Base-by-base conservation (phyloP, 176 grass and related monocot species). In the Echinochloa phyllopogon region DNA sequence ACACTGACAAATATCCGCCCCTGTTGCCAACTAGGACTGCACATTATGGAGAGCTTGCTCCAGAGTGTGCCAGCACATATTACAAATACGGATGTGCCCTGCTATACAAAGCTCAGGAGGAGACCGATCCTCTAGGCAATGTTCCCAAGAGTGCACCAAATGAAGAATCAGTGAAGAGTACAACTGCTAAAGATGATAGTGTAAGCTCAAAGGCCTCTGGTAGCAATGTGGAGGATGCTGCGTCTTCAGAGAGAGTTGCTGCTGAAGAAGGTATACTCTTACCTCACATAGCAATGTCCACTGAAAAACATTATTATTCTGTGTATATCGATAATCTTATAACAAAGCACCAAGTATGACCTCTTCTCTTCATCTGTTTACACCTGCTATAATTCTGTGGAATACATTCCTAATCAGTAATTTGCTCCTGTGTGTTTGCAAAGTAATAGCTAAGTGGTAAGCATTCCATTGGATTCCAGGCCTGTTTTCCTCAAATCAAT, bases 71-170 rank as follows among this genome's bases (percentile, higher is more conserved):
- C 43, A 94, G 86, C 74, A 82, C 97, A 6, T 99, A 99, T 63
- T 99, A 91, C 85, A 99, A 99, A 47, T 99, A 99, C 23, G 97
- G 97, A 57, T 89, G 71, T 48, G 94, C 97, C 48, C 74, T 99
- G 50, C 84, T 99, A 25, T 96, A 87, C 74, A 99, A 99, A 86
- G 86, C 91, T 43, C 94, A 99, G 81, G 97, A 99, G 79, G 97
- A 99, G 83, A 77, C 84, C 24, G 93, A 92, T 79, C 91, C 94
- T 47, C 70, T 99, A 61, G 96, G 93, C 37, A 85, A 91, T 87
- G 90, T 99, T 69, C 94, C 96, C 48, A 89, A 95, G 83, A 84
- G 74, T 64, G 47, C 84, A 37, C 80, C 87, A 45, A 85, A 78
- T 76, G 58, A 50, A 33, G 93, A 92, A 60, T 91, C 91, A 61